Evolutionary conservation across 2,329 filamentous ascomycete species (phyloP).

Genomic region (Helicocarpus griseus): DNA sequence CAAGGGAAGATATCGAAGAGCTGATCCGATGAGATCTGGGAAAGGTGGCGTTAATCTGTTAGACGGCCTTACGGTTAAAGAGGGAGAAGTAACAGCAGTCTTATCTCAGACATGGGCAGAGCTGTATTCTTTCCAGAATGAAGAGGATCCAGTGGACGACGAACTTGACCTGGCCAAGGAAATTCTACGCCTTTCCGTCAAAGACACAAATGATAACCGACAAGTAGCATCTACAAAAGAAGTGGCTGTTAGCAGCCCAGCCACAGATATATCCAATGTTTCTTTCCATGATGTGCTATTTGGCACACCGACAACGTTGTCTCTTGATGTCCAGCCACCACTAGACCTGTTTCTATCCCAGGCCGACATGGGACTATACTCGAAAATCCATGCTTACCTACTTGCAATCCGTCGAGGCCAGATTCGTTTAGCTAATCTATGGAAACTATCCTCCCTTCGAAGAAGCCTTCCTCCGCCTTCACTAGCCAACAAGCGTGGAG

Average conservation of each 20-base stretch:
- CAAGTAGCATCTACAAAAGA: conserved; percentile 13
- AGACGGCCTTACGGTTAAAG: conserved; percentile 63
- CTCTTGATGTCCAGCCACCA: conserved; percentile 65
- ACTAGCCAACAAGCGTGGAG: conserved; percentile 50
- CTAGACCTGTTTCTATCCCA: conserved; percentile 77
- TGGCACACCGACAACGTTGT: conserved; percentile 62
- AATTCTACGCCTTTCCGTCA: conserved; percentile 55
- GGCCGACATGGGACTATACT: conserved; percentile 69
- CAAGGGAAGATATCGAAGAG: conserved; percentile 59
- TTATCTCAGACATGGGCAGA: conserved; percentile 69
- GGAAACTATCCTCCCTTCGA: conserved; percentile 73
- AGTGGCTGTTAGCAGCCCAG: conserved; percentile 12
- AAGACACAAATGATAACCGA: conserved; percentile 23
- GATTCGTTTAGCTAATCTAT: conserved; percentile 71
- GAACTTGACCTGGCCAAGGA: conserved; percentile 73
- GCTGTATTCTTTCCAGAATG: conserved; percentile 65
- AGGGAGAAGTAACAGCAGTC: conserved; percentile 72
- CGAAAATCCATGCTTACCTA: conserved; percentile 77
- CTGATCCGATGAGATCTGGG: conserved; percentile 43
- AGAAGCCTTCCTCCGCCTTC: conserved; percentile 66
- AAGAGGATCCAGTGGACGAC: conserved; percentile 66
- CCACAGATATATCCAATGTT: conserved; percentile 32
- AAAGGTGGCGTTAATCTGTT: conserved; percentile 41
- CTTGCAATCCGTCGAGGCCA: conserved; percentile 78
- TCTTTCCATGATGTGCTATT: conserved; percentile 72